phyloP scores from a whole-genome alignment of 164 flowering plant genomes.

The Vitis riparia region DNA sequence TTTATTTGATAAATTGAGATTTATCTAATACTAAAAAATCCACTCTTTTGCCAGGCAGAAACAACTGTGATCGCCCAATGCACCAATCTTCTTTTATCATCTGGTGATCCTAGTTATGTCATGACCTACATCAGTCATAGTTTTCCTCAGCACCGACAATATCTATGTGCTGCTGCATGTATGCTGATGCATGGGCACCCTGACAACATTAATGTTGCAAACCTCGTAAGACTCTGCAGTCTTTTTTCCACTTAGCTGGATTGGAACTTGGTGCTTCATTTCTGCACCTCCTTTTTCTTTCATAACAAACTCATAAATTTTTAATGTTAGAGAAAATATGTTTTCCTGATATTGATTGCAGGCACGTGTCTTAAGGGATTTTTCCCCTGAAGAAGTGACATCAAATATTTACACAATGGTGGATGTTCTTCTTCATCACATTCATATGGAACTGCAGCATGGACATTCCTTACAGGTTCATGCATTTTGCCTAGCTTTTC shows the following conservation, averaged over 20 bases:
- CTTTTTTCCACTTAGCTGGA: slow-evolving; percentile 3
- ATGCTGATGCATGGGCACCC: slow-evolving; percentile 90
- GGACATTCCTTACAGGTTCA: slow-evolving; percentile 79
- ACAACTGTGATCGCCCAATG: slow-evolving; percentile 89
- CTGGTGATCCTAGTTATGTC: slow-evolving; percentile 79
- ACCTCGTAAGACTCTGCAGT: slow-evolving; percentile 52
- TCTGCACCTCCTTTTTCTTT: not conserved
- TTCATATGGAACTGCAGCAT: slow-evolving; percentile 82
- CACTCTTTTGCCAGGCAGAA: slow-evolving; percentile 67
- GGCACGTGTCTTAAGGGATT: slow-evolving; percentile 84
- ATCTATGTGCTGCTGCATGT: slow-evolving; percentile 98
- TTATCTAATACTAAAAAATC: not conserved
- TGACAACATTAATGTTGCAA: slow-evolving; percentile 80
- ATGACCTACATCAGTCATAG: slow-evolving; percentile 84
- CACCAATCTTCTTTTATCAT: slow-evolving; percentile 88
- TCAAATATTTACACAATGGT: slow-evolving; percentile 93
- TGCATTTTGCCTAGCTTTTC: not conserved
- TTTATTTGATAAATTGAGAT: not conserved
- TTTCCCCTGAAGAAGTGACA: slow-evolving; percentile 98
- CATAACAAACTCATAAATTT: not conserved
- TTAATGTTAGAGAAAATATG: not conserved
- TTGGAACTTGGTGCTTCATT: not conserved
- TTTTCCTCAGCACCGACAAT: slow-evolving; percentile 82
- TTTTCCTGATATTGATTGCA: slow-evolving; percentile 23
- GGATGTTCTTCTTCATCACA: slow-evolving; percentile 92